A percentile compares a stretch with the other conserved stretches of the same genome.
phyloP scores from a whole-genome alignment of 164 flowering plant species.

The Euptelea pleiosperma region DNA sequence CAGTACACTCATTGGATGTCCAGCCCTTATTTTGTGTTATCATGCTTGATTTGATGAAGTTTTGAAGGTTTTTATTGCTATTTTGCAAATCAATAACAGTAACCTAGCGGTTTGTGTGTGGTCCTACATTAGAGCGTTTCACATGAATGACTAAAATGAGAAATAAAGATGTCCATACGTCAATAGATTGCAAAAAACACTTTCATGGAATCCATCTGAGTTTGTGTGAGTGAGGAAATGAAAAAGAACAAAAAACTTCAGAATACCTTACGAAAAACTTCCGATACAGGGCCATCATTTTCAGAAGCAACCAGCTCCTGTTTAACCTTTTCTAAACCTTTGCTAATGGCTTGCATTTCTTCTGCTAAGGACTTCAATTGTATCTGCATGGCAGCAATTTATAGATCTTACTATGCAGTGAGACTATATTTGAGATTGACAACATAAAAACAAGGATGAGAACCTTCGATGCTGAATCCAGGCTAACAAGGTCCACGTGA shows the following conservation, averaged over 20 bases:
- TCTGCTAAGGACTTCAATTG: constrained; percentile 97
- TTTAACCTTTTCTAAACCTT: constrained; percentile 91
- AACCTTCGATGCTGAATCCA: constrained; percentile 82
- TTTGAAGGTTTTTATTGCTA: too few relatives aligned
- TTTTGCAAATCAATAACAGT: too few relatives aligned
- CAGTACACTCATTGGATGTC: too few relatives aligned
- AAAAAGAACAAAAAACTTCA: neutral
- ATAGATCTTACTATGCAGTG: constrained; percentile 3
- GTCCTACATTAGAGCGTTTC: too few relatives aligned
- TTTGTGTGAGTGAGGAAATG: neutral
- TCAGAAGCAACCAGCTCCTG: constrained; percentile 83
- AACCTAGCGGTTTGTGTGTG: too few relatives aligned
- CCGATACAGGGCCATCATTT: constrained; percentile 94
- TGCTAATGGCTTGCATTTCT: constrained; percentile 98
- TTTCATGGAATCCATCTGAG: too few relatives aligned
- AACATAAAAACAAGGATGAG: constrained; percentile 10
- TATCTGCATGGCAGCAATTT: constrained; percentile 48
- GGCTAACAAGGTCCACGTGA: constrained; percentile 59
- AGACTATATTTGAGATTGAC: neutral
- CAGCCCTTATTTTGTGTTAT: too few relatives aligned
- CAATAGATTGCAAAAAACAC: too few relatives aligned
- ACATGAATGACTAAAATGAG: too few relatives aligned
- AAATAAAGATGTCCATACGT: too few relatives aligned
- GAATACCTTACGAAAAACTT: constrained; percentile 77
- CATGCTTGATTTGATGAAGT: too few relatives aligned